Percentiles rank a stretch among this genome's conserved stretches.
Conservation (phyloP, 2,329 filamentous ascomycete genomes). For the Rhynchosporium graminicola region DNA sequence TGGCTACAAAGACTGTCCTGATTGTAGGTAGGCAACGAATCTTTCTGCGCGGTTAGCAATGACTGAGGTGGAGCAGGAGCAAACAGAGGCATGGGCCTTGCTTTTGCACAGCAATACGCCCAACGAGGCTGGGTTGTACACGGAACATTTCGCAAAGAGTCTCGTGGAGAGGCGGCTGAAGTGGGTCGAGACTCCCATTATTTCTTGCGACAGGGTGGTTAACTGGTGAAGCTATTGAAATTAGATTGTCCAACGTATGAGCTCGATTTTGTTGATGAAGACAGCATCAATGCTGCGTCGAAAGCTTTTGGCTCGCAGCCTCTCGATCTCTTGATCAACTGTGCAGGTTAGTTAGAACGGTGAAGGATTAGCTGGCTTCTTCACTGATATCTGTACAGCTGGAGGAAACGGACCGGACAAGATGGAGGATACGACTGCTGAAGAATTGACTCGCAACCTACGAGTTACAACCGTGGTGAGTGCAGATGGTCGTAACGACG, state of each 20-base stretch:
- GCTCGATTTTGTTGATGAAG: background rate
- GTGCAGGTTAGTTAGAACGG: background rate
- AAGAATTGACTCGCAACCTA: background rate
- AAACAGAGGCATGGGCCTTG: constrained; percentile 9
- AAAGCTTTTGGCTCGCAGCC: background rate
- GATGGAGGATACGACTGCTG: background rate
- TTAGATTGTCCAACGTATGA: background rate
- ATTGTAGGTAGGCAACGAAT: no score
- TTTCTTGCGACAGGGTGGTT: background rate
- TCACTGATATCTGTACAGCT: background rate
- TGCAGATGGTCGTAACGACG: no score
- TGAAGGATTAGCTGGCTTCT: background rate
- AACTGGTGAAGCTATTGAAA: background rate
- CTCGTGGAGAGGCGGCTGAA: background rate
- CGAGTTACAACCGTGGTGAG: background rate
- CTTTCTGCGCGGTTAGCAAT: no score
- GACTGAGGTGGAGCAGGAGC: background rate
- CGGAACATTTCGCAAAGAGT: background rate
- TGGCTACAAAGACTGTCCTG: no score
- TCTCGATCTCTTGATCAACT: background rate
- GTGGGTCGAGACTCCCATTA: background rate
- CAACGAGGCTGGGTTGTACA: background rate
- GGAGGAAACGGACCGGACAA: background rate
- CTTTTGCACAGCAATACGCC: constrained; percentile 5
- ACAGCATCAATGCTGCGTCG: background rate